phyloP scores from a whole-genome alignment of 345 rosid genomes.

The Rhodomyrtus tomentosa region DNA sequence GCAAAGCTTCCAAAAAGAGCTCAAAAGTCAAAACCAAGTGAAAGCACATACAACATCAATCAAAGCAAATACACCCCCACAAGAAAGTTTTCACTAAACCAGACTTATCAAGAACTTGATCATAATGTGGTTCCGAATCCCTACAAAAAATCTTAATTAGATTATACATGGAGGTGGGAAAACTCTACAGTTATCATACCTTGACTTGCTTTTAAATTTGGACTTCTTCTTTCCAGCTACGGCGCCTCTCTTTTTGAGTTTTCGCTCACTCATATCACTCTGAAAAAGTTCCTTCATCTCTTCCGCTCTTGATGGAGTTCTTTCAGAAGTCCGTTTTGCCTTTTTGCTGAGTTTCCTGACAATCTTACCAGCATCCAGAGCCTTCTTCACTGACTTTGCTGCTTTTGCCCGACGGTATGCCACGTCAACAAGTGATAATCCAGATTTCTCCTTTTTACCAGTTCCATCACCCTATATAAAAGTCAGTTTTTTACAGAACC shows the following conservation, averaged over 20 bases:
- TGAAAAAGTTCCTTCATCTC: slow-evolving; percentile 83
- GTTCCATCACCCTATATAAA: slow-evolving; percentile 32
- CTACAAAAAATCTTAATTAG: neutral
- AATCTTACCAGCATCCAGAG: slow-evolving; percentile 57
- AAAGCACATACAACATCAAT: neutral
- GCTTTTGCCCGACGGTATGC: slow-evolving; percentile 90
- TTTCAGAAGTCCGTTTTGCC: slow-evolving; percentile 28
- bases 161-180: neutral
- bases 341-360: slow-evolving; percentile 30
- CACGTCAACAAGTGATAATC: slow-evolving; percentile 56
- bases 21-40: neutral
- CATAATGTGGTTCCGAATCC: neutral
- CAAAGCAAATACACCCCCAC: neutral
- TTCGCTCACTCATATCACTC: slow-evolving; percentile 71
- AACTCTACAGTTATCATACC: slow-evolving; percentile 50
- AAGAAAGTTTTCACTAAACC: neutral
- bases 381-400: slow-evolving; percentile 66
- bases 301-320: slow-evolving; percentile 47
- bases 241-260: slow-evolving; percentile 33
- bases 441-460: slow-evolving; percentile 49
- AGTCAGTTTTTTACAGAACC: neutral
- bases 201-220: slow-evolving; percentile 85
- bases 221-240: slow-evolving; percentile 39
- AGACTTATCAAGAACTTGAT: neutral
- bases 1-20: neutral